These are phyloP conservation scores for Tylopilus orsonianus DNA, from an alignment of 1,284 basidiomycete genomes.

Conservation along the genomic window DNA sequence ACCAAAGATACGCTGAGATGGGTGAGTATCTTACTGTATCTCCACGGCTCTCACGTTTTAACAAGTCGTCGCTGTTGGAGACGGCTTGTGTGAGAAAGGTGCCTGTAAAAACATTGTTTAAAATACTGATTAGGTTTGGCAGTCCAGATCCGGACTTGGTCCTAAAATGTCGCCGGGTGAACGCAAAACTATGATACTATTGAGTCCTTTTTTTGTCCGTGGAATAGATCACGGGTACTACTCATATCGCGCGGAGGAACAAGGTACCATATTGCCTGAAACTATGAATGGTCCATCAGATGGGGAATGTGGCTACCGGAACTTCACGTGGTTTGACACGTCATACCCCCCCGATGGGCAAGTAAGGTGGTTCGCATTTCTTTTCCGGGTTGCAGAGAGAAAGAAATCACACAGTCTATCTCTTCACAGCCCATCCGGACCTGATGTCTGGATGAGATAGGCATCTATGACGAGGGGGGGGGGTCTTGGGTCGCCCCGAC, in stretches of 20 bases:
- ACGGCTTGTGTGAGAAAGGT: constrained; percentile 6
- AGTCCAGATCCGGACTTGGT: neutral
- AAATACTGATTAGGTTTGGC: constrained; percentile 4
- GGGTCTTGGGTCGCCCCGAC: constrained; percentile 1
- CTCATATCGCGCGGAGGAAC: neutral
- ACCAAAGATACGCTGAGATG: neutral
- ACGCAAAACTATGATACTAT: too few species aligned
- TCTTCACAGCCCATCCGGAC: neutral
- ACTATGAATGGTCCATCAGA: constrained; percentile 1
- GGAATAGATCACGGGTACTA: constrained; percentile 3
- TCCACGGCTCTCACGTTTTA: constrained; percentile 7
- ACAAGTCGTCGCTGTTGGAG: neutral
- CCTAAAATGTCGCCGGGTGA: too few species aligned
- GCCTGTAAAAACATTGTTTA: neutral
- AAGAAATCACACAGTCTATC: neutral
- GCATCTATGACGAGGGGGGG: neutral
- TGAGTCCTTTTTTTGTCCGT: neutral
- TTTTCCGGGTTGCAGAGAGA: constrained; percentile 3
- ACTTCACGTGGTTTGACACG: neutral
- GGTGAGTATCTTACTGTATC: neutral
- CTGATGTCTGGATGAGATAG: constrained; percentile 16
- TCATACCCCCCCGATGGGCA: neutral
- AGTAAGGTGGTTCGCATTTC: constrained; percentile 3
- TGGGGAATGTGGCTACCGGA: neutral
- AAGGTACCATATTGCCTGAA: constrained; percentile 4